These are phyloP conservation scores for Apiospora hydei DNA, from an alignment of 2,329 filamentous ascomycete genomes.

Conservation along the genomic window DNA sequence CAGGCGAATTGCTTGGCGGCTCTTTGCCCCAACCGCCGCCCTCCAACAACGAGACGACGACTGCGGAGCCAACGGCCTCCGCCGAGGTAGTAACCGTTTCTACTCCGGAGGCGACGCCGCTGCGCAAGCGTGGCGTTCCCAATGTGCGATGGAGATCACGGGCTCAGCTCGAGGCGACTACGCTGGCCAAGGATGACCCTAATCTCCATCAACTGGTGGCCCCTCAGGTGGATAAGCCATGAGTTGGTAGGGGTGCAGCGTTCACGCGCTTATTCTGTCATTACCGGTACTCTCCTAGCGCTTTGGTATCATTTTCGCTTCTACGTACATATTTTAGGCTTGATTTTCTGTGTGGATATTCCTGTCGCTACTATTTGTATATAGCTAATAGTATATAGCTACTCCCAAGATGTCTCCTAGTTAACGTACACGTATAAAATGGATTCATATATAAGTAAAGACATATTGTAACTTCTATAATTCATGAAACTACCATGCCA, in stretches of 20 bases:
- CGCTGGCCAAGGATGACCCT: constrained; percentile 29
- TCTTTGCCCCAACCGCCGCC: constrained; percentile 32
- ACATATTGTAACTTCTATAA: too few species aligned
- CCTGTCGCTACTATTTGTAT: too few species aligned
- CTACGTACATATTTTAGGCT: too few species aligned
- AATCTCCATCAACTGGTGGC: constrained; percentile 27
- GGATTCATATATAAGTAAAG: too few species aligned
- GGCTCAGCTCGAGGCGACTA: constrained; percentile 30
- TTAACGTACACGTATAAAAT: too few species aligned
- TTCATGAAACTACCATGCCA: too few species aligned
- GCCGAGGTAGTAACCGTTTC: neutral
- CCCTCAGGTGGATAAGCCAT: neutral
- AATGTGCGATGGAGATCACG: constrained; percentile 30
- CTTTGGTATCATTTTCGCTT: too few species aligned
- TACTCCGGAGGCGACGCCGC: neutral
- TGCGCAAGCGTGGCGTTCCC: constrained; percentile 4
- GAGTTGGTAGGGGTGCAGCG: neutral
- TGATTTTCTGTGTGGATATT: too few species aligned
- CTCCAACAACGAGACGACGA: neutral
- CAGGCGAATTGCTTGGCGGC: constrained; percentile 32
- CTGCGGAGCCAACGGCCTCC: constrained; percentile 18
- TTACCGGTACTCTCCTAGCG: too few species aligned
- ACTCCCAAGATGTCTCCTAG: too few species aligned
- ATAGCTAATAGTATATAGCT: too few species aligned
- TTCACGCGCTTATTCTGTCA: neutral